phyloP scores from a whole-genome alignment of 371 early-diverging fungal species.

The Apophysomyces ossiformis region DNA sequence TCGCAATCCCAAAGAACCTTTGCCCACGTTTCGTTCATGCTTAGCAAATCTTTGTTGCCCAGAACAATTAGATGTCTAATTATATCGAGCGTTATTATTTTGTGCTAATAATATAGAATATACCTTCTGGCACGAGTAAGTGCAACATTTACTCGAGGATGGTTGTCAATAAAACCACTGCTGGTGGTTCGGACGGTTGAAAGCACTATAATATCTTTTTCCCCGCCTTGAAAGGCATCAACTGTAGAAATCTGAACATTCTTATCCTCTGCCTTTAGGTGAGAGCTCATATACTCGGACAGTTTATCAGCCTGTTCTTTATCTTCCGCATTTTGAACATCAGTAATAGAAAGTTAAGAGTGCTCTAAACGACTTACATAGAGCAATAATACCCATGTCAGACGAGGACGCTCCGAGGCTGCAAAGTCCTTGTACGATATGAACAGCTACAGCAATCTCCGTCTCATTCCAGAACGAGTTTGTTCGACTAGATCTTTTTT shows the following conservation, averaged over 20 bases:
- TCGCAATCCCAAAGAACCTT: conserved; percentile 42
- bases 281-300: conserved; percentile 30
- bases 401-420: conserved; percentile 38
- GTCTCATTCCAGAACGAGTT: conserved; percentile 60
- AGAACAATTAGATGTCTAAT: conserved; percentile 67
- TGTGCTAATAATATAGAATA: no score
- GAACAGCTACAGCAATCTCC: conserved; percentile 55
- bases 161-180: conserved; percentile 61
- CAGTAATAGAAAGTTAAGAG: not conserved
- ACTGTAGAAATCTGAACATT: conserved; percentile 72
- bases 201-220: conserved; percentile 80
- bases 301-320: conserved; percentile 72
- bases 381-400: conserved; percentile 71
- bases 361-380: conserved; percentile 54
- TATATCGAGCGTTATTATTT: no score
- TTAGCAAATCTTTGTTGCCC: conserved; percentile 47
- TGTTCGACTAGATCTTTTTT: conserved; percentile 45
- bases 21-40: conserved; percentile 41
- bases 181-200: conserved; percentile 72
- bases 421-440: conserved; percentile 47
- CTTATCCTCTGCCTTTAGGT: conserved; percentile 20
- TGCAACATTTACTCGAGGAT: conserved; percentile 63
- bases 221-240: conserved; percentile 89
- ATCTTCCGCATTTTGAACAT: conserved; percentile 38
- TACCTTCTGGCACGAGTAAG: conserved; percentile 62